Percentiles rank a stretch among this genome's conserved stretches.
These are phyloP conservation scores for Porcisia hertigi DNA, from an alignment of 208 protist species.

Conservation along the genomic window DNA sequence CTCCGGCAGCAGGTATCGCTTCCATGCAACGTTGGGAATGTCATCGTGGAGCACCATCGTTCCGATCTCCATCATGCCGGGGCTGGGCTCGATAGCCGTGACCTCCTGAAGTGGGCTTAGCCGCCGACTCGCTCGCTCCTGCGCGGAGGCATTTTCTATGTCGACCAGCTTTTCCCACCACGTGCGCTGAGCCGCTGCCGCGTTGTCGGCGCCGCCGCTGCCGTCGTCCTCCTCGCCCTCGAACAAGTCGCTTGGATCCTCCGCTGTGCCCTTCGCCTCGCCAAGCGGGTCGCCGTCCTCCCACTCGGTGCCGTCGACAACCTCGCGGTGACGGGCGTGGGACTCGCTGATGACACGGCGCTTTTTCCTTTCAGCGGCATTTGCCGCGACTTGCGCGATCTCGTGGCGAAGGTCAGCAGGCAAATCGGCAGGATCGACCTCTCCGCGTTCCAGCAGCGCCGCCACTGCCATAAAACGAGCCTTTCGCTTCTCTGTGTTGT, in stretches of 20 bases:
- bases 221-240: constrained; percentile 55
- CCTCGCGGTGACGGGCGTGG: constrained; percentile 71
- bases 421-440: constrained; percentile 70
- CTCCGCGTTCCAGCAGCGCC: constrained; percentile 75
- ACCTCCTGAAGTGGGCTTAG: constrained; percentile 83
- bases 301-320: constrained; percentile 86
- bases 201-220: constrained; percentile 8
- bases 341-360: constrained; percentile 50
- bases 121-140: constrained; percentile 50
- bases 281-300: constrained; percentile 69
- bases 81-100: constrained; percentile 83
- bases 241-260: constrained; percentile 48
- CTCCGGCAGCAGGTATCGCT: constrained; percentile 84
- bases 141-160: constrained; percentile 55
- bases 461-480: constrained; percentile 90
- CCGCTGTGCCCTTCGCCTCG: constrained; percentile 32
- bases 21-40: constrained; percentile 86
- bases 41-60: constrained; percentile 90
- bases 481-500: constrained; percentile 84
- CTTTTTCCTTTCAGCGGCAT: constrained; percentile 58
- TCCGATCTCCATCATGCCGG: constrained; percentile 91
- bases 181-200: constrained; percentile 34
- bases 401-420: constrained; percentile 70
- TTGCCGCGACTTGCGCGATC: constrained; percentile 67
- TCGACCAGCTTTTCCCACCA: constrained; percentile 90